A percentile compares a stretch with the other conserved stretches of the same genome.
These are phyloP conservation scores for Alloteropsis semialata DNA, from an alignment of 176 grass and related monocot genomes.

Conservation along the genomic window DNA sequence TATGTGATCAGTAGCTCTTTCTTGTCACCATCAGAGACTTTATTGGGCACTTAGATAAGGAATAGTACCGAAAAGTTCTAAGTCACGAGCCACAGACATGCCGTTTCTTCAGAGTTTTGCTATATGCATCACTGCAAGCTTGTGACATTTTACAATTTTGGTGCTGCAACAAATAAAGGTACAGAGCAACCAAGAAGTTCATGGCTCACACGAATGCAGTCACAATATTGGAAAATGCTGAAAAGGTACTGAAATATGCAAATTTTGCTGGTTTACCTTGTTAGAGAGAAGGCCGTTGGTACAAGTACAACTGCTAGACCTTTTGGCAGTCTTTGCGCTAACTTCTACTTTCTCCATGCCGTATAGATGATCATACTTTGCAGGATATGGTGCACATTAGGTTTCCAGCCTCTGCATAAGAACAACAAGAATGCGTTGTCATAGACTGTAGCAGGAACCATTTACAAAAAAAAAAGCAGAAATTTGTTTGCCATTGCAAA, in stretches of 20 bases:
- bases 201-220: constrained; percentile 39
- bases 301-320: constrained; percentile 55
- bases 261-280: constrained; percentile 44
- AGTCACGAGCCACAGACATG: constrained; percentile 72
- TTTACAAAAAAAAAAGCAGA: background rate
- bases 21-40: too few species aligned
- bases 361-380: constrained; percentile 59
- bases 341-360: constrained; percentile 72
- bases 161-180: constrained; percentile 59
- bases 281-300: constrained; percentile 70
- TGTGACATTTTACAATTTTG: constrained; percentile 66
- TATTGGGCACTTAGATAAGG: constrained; percentile 2
- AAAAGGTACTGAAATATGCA: background rate
- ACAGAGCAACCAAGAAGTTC: constrained; percentile 74
- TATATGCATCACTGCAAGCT: constrained; percentile 62
- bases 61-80: constrained; percentile 71
- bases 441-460: background rate
- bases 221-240: background rate
- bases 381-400: constrained; percentile 59
- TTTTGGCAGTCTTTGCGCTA: constrained; percentile 65
- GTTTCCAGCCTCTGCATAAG: constrained; percentile 60
- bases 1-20: too few species aligned
- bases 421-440: background rate
- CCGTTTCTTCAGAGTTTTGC: constrained; percentile 72
- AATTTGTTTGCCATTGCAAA: background rate